Evolutionary conservation across 805 yeast species (phyloP), one percentile per base, ranked within the genome.

Genomic region (Monosporozyma aerobia): DNA sequence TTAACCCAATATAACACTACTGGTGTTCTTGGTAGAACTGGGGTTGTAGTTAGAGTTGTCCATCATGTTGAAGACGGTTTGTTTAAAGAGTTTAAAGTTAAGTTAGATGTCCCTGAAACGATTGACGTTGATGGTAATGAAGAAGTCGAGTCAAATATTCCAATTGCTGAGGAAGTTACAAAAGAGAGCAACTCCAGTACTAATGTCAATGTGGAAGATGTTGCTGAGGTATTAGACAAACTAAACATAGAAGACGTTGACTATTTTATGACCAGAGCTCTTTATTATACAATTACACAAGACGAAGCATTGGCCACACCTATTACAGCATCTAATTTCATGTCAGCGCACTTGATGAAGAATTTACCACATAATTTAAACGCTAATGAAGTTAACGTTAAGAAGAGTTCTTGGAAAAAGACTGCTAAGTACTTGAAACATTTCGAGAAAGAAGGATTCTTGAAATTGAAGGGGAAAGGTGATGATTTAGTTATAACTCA

Each of bases 321-420:
- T 5, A 74, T 87, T 30, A 70, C 79, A 1, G 76, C 95, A 3
- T 87, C 97, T 0, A 77, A 75, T 23, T 85, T 92, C 66, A 82
- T 90, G 76, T 78, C 94, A 0, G 78, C 75, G 45, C 82, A 82
- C 59, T 71, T 90, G 13, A 74, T 82, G 55, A 79, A 78, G 49
- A 87, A 89, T 67, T 68, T 92, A n/a, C 95, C 96, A 0, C 74
- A 78, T 0, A 77, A 85, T 51, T 13, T 47, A 14, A 84, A 81
- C 59, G 62, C 71, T 3, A 65, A 70, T 29, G 68, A 69, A 49
- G 77, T 83, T 41, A 82, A 78, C 58, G 77, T 86, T 54, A 90
- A 90, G 67, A 85, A 81, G 62, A 82, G 96, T 0, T 79, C 90
- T 2, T 92, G 95, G 95, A 90, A 87, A 67, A 92, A 92, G 63